A percentile compares a stretch with the other conserved stretches of the same genome.
Evolutionary conservation across 164 flowering plant genomes (phyloP).

Genomic region (Vitis riparia): DNA sequence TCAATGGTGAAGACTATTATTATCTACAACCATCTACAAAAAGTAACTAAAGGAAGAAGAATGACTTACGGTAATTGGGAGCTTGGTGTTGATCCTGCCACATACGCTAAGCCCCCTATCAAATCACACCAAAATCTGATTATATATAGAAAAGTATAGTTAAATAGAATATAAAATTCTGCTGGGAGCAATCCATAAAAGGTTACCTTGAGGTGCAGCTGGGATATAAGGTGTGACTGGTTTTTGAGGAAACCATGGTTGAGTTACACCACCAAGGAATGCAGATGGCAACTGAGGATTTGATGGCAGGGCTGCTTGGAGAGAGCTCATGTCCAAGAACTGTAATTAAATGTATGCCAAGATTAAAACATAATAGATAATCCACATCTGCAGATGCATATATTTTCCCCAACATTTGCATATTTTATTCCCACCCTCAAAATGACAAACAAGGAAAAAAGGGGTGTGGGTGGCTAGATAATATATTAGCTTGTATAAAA

Average conservation of each 20-base stretch:
- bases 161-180: not conserved
- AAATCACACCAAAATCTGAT: constrained; percentile 10
- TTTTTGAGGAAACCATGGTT: constrained; percentile 72
- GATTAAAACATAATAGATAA: not conserved
- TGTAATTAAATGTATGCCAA: constrained; percentile 24
- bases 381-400: not conserved
- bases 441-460: too few relatives aligned
- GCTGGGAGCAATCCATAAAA: not conserved
- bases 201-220: constrained; percentile 51
- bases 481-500: too few relatives aligned
- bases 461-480: too few relatives aligned
- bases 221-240: constrained; percentile 45
- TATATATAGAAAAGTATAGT: not conserved
- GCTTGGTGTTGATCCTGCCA: constrained; percentile 51
- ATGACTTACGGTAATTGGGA: constrained; percentile 70
- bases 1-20: too few relatives aligned
- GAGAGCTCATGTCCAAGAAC: constrained; percentile 79
- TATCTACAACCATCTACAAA: too few relatives aligned
- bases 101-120: constrained; percentile 60
- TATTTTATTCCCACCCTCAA: too few relatives aligned
- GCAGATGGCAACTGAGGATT: constrained; percentile 41
- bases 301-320: constrained; percentile 87
- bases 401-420: too few relatives aligned
- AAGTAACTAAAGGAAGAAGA: not conserved
- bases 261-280: constrained; percentile 38